These are phyloP conservation scores for Clonostachys sp. DNA, from an alignment of 2,329 filamentous ascomycete species.

Conservation along the genomic window DNA sequence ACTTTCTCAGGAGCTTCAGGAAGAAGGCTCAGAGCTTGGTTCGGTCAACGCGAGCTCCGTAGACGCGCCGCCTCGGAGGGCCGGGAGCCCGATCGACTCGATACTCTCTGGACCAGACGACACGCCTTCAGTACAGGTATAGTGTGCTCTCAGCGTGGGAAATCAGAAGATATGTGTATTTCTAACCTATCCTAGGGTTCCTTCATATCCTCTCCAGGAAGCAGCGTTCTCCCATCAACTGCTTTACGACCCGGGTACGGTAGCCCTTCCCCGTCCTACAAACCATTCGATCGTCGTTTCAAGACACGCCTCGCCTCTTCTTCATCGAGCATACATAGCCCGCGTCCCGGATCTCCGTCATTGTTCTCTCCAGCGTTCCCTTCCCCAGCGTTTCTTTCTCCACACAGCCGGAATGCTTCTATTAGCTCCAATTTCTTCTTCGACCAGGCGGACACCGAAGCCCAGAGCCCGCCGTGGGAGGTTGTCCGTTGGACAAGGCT, in stretches of 20 bases:
- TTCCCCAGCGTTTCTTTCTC: slow-evolving; percentile 73
- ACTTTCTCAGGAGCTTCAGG: slow-evolving; percentile 10
- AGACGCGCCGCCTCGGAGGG: slow-evolving; percentile 47
- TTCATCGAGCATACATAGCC: slow-evolving; percentile 37
- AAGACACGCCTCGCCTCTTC: slow-evolving; percentile 73
- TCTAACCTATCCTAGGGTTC: slow-evolving; percentile 47
- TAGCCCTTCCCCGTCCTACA: slow-evolving; percentile 76
- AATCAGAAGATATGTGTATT: background rate
- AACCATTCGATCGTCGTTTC: slow-evolving; percentile 93
- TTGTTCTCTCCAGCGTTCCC: slow-evolving; percentile 53
- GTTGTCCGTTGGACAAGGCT: slow-evolving; percentile 94
- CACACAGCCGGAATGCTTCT: slow-evolving; percentile 78
- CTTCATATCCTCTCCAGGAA: slow-evolving; percentile 61
- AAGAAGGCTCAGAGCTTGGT: slow-evolving; percentile 45
- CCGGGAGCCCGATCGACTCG: slow-evolving; percentile 66
- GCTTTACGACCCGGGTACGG: slow-evolving; percentile 60
- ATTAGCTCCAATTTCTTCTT: slow-evolving; percentile 64
- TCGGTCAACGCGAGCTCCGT: slow-evolving; percentile 40
- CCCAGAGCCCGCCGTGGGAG: slow-evolving; percentile 84
- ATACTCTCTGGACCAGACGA: slow-evolving; percentile 74
- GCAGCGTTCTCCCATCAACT: slow-evolving; percentile 67
- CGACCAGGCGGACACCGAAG: slow-evolving; percentile 62
- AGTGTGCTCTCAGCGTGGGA: slow-evolving; percentile 9
- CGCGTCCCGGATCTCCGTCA: slow-evolving; percentile 72
- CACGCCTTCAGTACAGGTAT: slow-evolving; percentile 76